Percentiles rank a stretch among this genome's conserved stretches.
Conservation (phyloP, 2,329 filamentous ascomycete species). For the Blastomyces percursus region DNA sequence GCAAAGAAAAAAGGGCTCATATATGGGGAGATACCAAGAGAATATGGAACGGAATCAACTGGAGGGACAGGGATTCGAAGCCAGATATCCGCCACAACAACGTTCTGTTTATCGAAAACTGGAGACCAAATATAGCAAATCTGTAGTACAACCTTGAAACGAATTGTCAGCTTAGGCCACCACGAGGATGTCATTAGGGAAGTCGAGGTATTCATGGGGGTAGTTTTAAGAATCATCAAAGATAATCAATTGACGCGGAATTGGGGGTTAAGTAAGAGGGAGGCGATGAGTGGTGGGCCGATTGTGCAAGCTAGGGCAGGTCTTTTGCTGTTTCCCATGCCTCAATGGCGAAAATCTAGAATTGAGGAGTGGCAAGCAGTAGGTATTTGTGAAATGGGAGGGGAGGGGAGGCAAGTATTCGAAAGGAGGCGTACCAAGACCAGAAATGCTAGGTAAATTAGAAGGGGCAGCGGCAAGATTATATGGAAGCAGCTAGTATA, state of each 20-base stretch:
- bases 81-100: conserved; percentile 1
- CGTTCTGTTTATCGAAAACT: background rate
- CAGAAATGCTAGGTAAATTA: background rate
- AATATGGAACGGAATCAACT: background rate
- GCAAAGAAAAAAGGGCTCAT: background rate
- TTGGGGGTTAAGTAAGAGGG: background rate
- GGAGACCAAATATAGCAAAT: background rate
- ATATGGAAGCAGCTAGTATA: background rate
- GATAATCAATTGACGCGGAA: background rate
- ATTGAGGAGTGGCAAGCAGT: background rate
- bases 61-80: background rate
- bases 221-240: too few relatives aligned
- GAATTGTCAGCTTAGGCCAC: background rate
- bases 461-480: background rate
- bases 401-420: too few relatives aligned
- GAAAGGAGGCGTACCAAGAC: background rate
- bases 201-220: background rate
- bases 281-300: background rate
- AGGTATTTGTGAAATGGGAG: too few relatives aligned
- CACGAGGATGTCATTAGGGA: background rate
- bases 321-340: background rate
- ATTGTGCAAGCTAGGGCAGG: background rate
- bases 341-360: background rate
- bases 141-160: background rate
- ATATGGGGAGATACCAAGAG: background rate